Conservation (phyloP, 768 basidiomycete species). For the Thelephora ganbajun region DNA sequence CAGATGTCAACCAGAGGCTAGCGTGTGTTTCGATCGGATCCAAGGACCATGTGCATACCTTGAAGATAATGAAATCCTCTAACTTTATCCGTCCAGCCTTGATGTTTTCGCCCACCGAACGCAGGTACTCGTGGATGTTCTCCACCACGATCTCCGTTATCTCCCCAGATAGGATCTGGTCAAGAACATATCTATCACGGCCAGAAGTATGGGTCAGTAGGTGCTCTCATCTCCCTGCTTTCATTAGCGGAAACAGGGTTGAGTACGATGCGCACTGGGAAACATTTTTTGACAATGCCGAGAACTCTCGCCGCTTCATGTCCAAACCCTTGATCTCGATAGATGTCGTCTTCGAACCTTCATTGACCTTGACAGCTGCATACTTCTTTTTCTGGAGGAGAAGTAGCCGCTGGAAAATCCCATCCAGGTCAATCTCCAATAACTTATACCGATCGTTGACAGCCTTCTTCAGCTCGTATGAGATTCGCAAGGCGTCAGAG, state of each 20-base stretch:
- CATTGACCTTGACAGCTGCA: slow-evolving; percentile 90
- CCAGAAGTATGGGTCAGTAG: background rate
- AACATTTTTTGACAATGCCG: slow-evolving; percentile 77
- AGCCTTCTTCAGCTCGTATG: slow-evolving; percentile 84
- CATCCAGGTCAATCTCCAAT: slow-evolving; percentile 93
- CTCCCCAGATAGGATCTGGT: slow-evolving; percentile 84
- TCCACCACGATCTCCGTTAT: slow-evolving; percentile 81
- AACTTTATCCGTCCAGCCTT: slow-evolving; percentile 62
- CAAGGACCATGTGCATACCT: slow-evolving; percentile 33
- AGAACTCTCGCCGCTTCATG: slow-evolving; percentile 98
- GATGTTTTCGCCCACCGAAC: slow-evolving; percentile 62
- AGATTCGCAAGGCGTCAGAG: slow-evolving; percentile 81
- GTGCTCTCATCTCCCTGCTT: background rate
- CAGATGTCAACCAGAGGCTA: background rate
- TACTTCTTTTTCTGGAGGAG: slow-evolving; percentile 99
- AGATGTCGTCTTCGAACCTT: slow-evolving; percentile 48
- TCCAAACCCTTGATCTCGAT: slow-evolving; percentile 95
- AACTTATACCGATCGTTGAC: slow-evolving; percentile 94
- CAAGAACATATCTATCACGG: slow-evolving; percentile 64
- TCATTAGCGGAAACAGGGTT: background rate
- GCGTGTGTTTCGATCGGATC: background rate
- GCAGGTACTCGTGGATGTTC: slow-evolving; percentile 85
- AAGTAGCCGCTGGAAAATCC: slow-evolving; percentile 83
- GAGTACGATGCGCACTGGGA: slow-evolving; percentile 57
- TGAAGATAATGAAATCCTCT: slow-evolving; percentile 94